These are phyloP conservation scores for Mucor velutinosus DNA, from an alignment of 371 early-diverging fungal genomes.

Conservation along the genomic window DNA sequence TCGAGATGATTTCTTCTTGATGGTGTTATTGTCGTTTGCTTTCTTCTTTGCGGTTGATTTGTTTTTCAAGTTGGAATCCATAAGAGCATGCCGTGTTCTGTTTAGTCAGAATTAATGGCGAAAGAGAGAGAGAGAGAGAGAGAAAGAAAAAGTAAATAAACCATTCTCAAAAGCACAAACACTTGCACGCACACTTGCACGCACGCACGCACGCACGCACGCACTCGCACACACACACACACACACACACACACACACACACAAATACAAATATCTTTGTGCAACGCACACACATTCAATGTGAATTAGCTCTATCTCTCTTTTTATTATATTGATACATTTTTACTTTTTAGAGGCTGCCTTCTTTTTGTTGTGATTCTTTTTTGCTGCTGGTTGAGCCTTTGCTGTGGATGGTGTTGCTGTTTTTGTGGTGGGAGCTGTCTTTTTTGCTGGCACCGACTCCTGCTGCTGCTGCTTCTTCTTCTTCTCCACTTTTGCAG, in stretches of 20 bases:
- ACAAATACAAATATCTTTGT: not conserved
- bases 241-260: not conserved
- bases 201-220: not conserved
- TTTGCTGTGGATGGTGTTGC: not conserved
- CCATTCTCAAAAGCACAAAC: not conserved
- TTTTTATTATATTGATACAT: not conserved
- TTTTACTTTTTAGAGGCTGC: not conserved
- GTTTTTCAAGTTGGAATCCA: slow-evolving; percentile 4
- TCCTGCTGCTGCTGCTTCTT: not conserved
- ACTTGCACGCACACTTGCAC: not conserved
- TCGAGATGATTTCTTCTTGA: slow-evolving; percentile 27
- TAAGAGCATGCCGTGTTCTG: slow-evolving; percentile 13
- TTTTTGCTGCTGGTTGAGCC: not conserved
- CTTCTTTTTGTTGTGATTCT: not conserved
- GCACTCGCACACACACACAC: not conserved
- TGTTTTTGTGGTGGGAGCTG: not conserved
- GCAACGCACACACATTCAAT: not conserved
- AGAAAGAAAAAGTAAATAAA: not conserved
- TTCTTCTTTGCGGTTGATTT: not conserved
- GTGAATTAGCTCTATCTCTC: not conserved
- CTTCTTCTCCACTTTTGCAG: slow-evolving; percentile 1
- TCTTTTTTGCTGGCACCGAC: not conserved
- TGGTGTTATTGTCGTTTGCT: not conserved
- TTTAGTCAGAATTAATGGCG: not conserved
- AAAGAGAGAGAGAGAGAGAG: not conserved